These are phyloP conservation scores for Debaryomyces tyrocola DNA, from an alignment of 805 yeast species.

Conservation along the genomic window DNA sequence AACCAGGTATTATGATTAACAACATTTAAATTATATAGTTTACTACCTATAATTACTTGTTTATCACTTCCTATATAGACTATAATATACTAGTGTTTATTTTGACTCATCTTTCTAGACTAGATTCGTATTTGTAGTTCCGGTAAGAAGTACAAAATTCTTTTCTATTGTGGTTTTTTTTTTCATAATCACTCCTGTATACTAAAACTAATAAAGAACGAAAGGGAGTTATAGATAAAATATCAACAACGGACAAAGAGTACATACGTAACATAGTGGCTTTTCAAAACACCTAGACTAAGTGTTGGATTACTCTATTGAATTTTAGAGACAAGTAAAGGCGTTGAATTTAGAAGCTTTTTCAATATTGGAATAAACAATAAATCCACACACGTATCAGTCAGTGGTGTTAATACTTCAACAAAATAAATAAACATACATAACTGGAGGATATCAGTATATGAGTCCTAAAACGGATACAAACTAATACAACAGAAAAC, in stretches of 20 bases:
- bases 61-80: neutral
- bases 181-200: neutral
- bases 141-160: neutral
- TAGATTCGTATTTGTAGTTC: neutral
- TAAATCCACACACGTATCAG: no score
- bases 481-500: no score
- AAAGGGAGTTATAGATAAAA: neutral
- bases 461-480: no score
- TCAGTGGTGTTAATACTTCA: neutral
- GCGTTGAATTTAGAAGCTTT: no score
- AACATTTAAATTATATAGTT: constrained; percentile 44
- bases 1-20: constrained; percentile 79
- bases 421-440: neutral
- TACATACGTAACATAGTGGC: no score
- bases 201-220: neutral
- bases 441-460: no score
- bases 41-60: neutral
- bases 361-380: no score
- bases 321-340: no score
- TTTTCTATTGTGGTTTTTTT: neutral
- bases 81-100: neutral
- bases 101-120: no score
- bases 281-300: no score
- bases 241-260: neutral
- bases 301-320: no score